A percentile compares a stretch with the other conserved stretches of the same genome.
Evolutionary conservation across 164 flowering plant genomes (phyloP).

Genomic region (grape (Vitis vinifera)): ASM3070453v1 NC_081811.1:26141001-26141500

Average conservation of each 20-base stretch:
- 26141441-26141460: too few species aligned
- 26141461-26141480: too few species aligned
- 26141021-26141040: slow-evolving; percentile 45
- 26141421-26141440: too few species aligned
- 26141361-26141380: neutral
- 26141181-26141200: too few species aligned
- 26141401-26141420: neutral
- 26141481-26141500: too few species aligned
- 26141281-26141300: neutral
- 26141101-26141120: slow-evolving; percentile 41
- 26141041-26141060: slow-evolving; percentile 24
- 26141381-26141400: neutral
- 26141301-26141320: neutral
- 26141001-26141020: slow-evolving; percentile 36
- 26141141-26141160: too few species aligned
- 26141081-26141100: slow-evolving; percentile 18
- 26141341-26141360: neutral
- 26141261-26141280: neutral
- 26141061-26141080: neutral
- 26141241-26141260: too few species aligned
- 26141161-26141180: too few species aligned
- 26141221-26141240: too few species aligned
- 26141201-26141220: too few species aligned
- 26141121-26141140: slow-evolving; percentile 16
- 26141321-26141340: neutral